Percentiles rank a stretch among this genome's conserved stretches.
Evolutionary conservation across 176 grass and related monocot genomes (phyloP).

Genomic region (Triticum monococcum): DNA sequence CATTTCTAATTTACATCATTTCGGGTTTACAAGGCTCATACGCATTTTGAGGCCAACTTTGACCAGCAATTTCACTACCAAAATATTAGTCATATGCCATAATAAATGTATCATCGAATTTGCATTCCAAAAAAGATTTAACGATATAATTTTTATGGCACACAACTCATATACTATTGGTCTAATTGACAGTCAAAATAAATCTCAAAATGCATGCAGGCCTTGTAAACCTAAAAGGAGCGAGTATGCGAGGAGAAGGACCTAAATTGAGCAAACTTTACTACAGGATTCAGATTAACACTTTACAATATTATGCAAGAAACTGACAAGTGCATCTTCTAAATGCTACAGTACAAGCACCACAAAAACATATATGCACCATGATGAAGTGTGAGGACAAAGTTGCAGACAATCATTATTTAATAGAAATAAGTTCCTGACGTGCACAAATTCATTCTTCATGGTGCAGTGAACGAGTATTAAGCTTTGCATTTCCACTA

Average conservation of each 20-base stretch:
- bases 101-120: background rate
- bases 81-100: background rate
- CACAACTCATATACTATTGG: background rate
- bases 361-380: background rate
- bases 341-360: background rate
- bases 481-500: background rate
- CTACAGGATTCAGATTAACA: background rate
- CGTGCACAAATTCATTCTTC: background rate
- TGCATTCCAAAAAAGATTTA: background rate
- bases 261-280: background rate
- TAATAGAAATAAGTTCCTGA: background rate
- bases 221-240: background rate
- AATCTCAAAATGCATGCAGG: background rate
- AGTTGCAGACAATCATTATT: background rate
- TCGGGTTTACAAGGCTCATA: background rate
- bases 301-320: background rate
- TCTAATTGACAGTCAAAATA: background rate
- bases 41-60: background rate
- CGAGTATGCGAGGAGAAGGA: background rate
- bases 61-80: background rate
- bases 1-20: background rate
- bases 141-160: background rate
- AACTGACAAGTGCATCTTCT: background rate
- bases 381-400: background rate
- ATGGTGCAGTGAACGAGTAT: background rate